Evolutionary conservation across 176 grass and related monocot species (phyloP).

Genomic region (Juncus effusus): DNA sequence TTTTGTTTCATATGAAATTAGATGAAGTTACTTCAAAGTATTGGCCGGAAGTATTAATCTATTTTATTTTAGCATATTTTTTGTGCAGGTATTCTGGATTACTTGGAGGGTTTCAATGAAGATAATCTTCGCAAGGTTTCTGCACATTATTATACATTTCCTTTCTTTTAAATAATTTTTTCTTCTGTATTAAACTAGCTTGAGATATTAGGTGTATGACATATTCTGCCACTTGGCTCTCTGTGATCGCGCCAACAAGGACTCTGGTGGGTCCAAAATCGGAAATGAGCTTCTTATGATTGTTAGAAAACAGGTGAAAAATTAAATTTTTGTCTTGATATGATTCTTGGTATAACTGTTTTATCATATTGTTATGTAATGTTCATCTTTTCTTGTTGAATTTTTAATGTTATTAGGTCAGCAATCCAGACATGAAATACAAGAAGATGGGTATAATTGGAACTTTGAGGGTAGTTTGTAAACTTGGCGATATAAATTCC

Average conservation of each 20-base stretch:
- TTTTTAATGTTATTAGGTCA: constrained; percentile 45
- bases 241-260: constrained; percentile 52
- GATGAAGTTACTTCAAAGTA: too few relatives aligned
- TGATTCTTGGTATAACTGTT: neutral
- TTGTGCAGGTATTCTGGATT: constrained; percentile 81
- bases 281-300: constrained; percentile 90
- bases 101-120: constrained; percentile 72
- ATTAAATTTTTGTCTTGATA: neutral
- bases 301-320: constrained; percentile 82
- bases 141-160: constrained; percentile 23
- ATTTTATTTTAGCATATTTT: too few relatives aligned
- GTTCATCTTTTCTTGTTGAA: constrained; percentile 18
- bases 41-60: too few relatives aligned
- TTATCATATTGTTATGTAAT: constrained; percentile 2
- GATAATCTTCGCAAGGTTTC: constrained; percentile 84
- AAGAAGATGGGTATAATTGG: constrained; percentile 96
- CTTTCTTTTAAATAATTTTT: constrained; percentile 12
- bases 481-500: constrained; percentile 49
- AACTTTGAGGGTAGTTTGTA: constrained; percentile 70
- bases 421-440: constrained; percentile 89
- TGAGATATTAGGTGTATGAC: constrained; percentile 56
- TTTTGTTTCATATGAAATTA: too few relatives aligned
- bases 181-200: neutral
- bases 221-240: constrained; percentile 81
- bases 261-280: constrained; percentile 53